Evolutionary conservation across 306 rosid genomes (phyloP), one percentile per base, ranked within the genome.

Genomic region (Cucurbita moschata): DNA sequence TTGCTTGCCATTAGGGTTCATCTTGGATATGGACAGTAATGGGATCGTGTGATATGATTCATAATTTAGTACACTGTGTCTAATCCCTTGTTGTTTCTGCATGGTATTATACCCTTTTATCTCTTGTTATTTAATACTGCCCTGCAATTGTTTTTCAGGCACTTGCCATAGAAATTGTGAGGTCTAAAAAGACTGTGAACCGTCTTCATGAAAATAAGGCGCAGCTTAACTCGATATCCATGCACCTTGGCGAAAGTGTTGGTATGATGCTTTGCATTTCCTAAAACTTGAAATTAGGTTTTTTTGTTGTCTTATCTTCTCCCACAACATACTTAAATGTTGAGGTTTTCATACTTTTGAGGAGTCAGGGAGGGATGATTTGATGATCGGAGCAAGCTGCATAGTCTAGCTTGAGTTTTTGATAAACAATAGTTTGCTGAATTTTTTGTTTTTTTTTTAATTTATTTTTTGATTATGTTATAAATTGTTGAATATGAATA

Each of bases 171-270:
- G 99, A 95, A 66, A 84, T 95, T 76, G 99, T 95, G 80, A 86
- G 87, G 70, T 95, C 99, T 26, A 91, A 85, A 85, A 86, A 79
- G 77, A 86, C 99, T 5, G 99, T 95, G 78, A 95, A 89, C 74
- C 96, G 97, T 63, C 96, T 95, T 78, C 81, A 95, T 59, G 99
- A 95, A 82, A 95, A 95, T 77, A 89, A 81, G 82, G 97, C 99
- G 0, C 96, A 95, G 65, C 78, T 95, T 82, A 95, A 89, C 83
- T 95, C 99, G 42, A 94, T 91, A 86, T 91, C 99, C 49, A 94
- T 94, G 99, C 99, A 94, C 82, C 97, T 94, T 68, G 99, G 99
- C 35, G 99, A 94, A 85, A 94, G 99, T 76, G 97, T 91, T 77
- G 99, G 99, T 94, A 89, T n/a, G 84, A 55, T 69, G 72, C 70